phyloP scores from a whole-genome alignment of 345 rosid genomes.

The Pistacia vera region DNA sequence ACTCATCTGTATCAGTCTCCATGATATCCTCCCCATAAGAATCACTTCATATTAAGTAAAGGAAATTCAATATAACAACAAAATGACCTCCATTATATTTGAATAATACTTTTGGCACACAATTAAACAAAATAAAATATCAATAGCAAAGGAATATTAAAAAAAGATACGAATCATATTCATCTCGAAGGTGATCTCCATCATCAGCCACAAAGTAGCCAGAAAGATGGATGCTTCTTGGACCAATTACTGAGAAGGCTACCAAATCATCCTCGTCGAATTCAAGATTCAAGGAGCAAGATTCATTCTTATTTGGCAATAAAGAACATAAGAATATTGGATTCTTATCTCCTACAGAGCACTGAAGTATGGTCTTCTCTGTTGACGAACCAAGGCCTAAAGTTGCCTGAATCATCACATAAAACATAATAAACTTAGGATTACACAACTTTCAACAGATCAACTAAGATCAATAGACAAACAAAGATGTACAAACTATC shows the following conservation, averaged over 20 bases:
- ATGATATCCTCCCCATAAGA: conserved; percentile 60
- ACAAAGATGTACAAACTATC: too few relatives aligned
- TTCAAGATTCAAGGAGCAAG: conserved; percentile 76
- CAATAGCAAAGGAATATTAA: conserved; percentile 3
- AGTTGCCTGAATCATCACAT: conserved; percentile 64
- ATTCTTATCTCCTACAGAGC: conserved; percentile 58
- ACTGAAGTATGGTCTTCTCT: conserved; percentile 75
- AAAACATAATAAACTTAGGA: conserved; percentile 12
- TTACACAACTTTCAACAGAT: neutral
- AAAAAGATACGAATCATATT: conserved; percentile 78
- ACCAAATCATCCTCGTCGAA: conserved; percentile 67
- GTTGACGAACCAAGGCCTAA: conserved; percentile 68
- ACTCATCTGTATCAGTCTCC: conserved; percentile 57
- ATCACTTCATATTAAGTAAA: conserved; percentile 49
- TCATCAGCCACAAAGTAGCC: conserved; percentile 70
- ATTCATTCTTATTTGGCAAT: conserved; percentile 68
- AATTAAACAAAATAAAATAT: neutral
- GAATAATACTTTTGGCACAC: neutral
- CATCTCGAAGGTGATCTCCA: conserved; percentile 54
- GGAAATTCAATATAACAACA: conserved; percentile 29
- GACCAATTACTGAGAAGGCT: conserved; percentile 73
- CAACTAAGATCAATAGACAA: neutral
- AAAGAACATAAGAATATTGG: conserved; percentile 79
- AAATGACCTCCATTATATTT: neutral
- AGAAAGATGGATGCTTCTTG: conserved; percentile 79